phyloP scores from a whole-genome alignment of 75 land plant genomes.

The Pinus tabuliformis region DNA sequence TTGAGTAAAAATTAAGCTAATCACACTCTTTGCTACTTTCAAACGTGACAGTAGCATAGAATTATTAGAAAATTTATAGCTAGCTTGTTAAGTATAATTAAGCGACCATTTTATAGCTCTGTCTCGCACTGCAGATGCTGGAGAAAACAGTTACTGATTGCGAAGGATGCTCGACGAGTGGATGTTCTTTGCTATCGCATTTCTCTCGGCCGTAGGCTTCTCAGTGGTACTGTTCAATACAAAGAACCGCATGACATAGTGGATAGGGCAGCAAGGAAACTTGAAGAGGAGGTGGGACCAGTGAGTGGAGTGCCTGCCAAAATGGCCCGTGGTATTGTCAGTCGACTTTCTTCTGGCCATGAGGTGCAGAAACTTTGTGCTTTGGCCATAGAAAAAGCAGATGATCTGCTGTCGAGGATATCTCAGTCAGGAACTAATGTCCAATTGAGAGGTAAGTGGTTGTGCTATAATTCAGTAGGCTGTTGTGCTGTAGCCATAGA shows the following conservation, averaged over 20 bases:
- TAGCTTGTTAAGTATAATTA: not conserved
- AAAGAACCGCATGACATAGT: slow-evolving; percentile 45
- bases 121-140: slow-evolving; percentile 56
- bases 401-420: slow-evolving; percentile 19
- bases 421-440: not conserved
- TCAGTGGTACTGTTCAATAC: slow-evolving; percentile 45
- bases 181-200: slow-evolving; percentile 69
- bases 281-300: slow-evolving; percentile 76
- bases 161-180: slow-evolving; percentile 80
- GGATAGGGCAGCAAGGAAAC: slow-evolving; percentile 47
- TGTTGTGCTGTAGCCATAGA: not conserved
- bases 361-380: slow-evolving; percentile 70
- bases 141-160: slow-evolving; percentile 69
- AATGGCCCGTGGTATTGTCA: slow-evolving; percentile 74
- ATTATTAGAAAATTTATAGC: not conserved
- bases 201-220: slow-evolving; percentile 55
- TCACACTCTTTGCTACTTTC: not conserved
- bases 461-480: not conserved
- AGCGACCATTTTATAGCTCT: not conserved
- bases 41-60: not conserved
- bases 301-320: slow-evolving; percentile 33
- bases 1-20: no score
- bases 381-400: slow-evolving; percentile 45
- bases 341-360: slow-evolving; percentile 58
- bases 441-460: not conserved